Conservation (phyloP, 2,329 filamentous ascomycete species). For the Fusarium torulosum region DNA sequence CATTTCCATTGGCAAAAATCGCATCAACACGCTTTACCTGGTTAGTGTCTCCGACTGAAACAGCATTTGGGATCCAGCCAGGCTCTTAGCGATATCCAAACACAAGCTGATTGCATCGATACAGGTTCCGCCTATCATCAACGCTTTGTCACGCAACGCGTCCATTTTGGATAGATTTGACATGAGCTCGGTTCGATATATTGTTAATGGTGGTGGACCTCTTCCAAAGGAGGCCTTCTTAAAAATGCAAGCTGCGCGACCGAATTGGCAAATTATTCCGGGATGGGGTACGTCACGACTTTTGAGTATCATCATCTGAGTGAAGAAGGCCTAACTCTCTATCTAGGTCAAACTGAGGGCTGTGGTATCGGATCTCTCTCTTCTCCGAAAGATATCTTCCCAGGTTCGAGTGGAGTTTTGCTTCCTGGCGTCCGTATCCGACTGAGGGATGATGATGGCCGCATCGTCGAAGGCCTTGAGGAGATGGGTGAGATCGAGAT, state of each 20-base stretch:
- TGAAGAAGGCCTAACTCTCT: not conserved
- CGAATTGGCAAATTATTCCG: slow-evolving; percentile 9
- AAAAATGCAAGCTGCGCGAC: slow-evolving; percentile 5
- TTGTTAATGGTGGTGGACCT: slow-evolving; percentile 8
- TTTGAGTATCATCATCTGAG: not conserved
- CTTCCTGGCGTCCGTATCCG: slow-evolving; percentile 10
- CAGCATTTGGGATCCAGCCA: not conserved
- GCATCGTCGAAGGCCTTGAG: slow-evolving; percentile 3
- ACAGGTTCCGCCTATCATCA: slow-evolving; percentile 9
- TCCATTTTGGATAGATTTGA: slow-evolving; percentile 10
- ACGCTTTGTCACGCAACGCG: slow-evolving; percentile 5
- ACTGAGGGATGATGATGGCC: slow-evolving; percentile 9
- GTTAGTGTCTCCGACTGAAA: not conserved
- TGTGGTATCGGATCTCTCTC: slow-evolving; percentile 10
- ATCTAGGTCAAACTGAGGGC: slow-evolving; percentile 13
- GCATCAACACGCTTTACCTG: slow-evolving; percentile 13
- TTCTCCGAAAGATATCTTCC: slow-evolving; percentile 12
- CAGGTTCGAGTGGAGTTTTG: slow-evolving; percentile 11
- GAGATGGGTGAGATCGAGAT: slow-evolving; percentile 13
- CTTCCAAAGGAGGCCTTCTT: slow-evolving; percentile 7
- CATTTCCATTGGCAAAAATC: slow-evolving; percentile 8
- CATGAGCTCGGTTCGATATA: slow-evolving; percentile 11
- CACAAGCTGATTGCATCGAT: not conserved
- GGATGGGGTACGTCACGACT: slow-evolving; percentile 3
- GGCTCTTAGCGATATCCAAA: not conserved